These are phyloP conservation scores for Ensete glaucum DNA, from an alignment of 176 grass and related monocot species.

Conservation along the genomic window DNA sequence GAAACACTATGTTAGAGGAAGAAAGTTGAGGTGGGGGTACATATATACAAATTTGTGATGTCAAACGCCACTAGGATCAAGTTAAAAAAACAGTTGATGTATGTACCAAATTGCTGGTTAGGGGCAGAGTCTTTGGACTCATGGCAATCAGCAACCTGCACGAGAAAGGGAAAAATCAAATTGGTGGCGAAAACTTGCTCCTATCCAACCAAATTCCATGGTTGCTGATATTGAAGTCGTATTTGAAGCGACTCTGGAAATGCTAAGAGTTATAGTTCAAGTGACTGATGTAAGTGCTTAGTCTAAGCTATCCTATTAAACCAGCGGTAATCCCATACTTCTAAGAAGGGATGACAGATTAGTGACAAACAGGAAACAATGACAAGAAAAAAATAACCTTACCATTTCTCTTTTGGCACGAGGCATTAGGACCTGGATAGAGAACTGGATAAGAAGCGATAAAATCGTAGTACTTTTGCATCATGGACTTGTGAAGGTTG, in stretches of 20 bases:
- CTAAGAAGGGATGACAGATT: neutral
- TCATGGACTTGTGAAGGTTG: slow-evolving; percentile 21
- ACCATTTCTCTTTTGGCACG: neutral
- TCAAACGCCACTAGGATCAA: neutral
- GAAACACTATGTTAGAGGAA: neutral
- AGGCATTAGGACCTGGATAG: neutral
- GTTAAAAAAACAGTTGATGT: neutral
- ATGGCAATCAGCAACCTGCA: neutral
- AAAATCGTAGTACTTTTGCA: slow-evolving; percentile 58
- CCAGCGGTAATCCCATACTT: neutral
- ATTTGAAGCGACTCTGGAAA: no score
- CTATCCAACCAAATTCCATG: neutral
- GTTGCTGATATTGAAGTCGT: neutral
- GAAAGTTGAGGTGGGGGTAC: neutral
- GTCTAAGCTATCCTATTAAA: no score
- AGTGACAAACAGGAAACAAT: neutral
- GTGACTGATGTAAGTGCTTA: neutral
- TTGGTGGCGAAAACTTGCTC: neutral
- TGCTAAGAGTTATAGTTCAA: neutral
- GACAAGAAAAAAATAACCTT: neutral
- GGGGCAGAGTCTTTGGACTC: neutral
- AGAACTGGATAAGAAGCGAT: slow-evolving; percentile 48
- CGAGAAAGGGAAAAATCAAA: neutral
- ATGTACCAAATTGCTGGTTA: neutral
- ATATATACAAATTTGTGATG: neutral